Evolutionary conservation across 805 yeast species (phyloP), one percentile per base, ranked within the genome.

Genomic region (Starmerella bombi): DNA sequence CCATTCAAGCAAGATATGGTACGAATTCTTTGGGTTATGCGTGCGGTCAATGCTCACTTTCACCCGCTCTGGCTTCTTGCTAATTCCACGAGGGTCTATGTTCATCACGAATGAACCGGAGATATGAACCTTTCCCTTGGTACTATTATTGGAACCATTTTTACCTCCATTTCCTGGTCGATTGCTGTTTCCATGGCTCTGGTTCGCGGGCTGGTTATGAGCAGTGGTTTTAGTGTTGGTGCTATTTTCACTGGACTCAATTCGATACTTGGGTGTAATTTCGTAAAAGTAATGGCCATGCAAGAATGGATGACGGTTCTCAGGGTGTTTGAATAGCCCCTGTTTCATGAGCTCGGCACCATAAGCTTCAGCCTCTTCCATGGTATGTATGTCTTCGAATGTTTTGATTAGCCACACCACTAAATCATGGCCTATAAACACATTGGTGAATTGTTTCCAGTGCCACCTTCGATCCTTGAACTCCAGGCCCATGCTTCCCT

Each of bases 261-360:
- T 27, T 34, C 3, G 28, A 47, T 67, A 80, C 23, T 77, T 79
- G 1, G 72, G 71, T 17, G 67, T 68, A 38, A 86, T 58, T 51
- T 74, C 77, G 54, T 88, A 88, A 59, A 88, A 88, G 56, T 85
- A 88, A 54, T 91, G 86, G 0, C 98, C 98, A 61, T 88, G 94
- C 38, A 85, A 60, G 51, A 91, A 83, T 3, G 80, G 74, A 56
- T 88, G 96, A 25, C 88, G 69, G 34, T 73, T 66, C 45, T 80
- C 83, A 17, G 84, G 95, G 54, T 88, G 97, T n/a, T 59, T 65
- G 55, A 88, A 74, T 14, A 88, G 53, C 0, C 80, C 80, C 36
- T 65, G 65, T 7, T 73, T 70, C 93, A 84, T 81, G 32, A 88
- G 60, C 7, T 62, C 56, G 50, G 84, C 86, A 1, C 95, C 98